A percentile compares a stretch with the other conserved stretches of the same genome.
phyloP scores from a whole-genome alignment of 768 basidiomycete species.

The Trametes gibbosa region DNA sequence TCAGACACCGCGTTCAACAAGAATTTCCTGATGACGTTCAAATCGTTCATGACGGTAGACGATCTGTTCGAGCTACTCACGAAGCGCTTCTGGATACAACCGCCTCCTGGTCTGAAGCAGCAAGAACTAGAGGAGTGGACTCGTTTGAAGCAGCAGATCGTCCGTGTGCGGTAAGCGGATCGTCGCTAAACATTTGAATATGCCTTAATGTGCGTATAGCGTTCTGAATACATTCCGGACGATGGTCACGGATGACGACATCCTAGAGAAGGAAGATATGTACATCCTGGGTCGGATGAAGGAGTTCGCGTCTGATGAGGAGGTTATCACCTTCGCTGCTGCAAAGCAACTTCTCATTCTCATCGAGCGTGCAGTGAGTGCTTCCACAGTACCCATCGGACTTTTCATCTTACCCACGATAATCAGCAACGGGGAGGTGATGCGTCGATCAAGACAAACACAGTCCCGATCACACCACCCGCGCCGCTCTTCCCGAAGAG shows the following conservation, averaged over 20 bases:
- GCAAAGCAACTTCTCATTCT: conserved; percentile 72
- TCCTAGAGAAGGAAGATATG: conserved; percentile 84
- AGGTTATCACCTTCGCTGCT: conserved; percentile 61
- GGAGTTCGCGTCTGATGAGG: conserved; percentile 67
- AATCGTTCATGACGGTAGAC: conserved; percentile 84
- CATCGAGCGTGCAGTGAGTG: conserved; percentile 78
- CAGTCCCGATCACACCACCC: conserved; percentile 61
- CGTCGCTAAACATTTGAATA: neutral
- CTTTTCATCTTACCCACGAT: neutral
- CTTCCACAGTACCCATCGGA: neutral
- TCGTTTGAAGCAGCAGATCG: conserved; percentile 80
- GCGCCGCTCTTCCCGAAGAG: conserved; percentile 72
- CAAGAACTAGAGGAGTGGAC: conserved; percentile 76
- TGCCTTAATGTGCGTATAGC: neutral
- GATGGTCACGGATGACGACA: conserved; percentile 81
- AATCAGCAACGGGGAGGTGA: conserved; percentile 51
- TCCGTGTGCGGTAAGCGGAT: conserved; percentile 73
- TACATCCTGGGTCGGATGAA: conserved; percentile 81
- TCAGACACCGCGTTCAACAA: conserved; percentile 77
- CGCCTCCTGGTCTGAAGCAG: conserved; percentile 63
- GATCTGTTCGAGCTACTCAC: conserved; percentile 82
- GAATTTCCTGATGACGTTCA: conserved; percentile 95
- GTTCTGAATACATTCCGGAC: conserved; percentile 89
- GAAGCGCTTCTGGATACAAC: conserved; percentile 72
- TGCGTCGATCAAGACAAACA: conserved; percentile 55